phyloP scores from a whole-genome alignment of 108 stramenopile genomes.

The Craspedostauros australis region DNA sequence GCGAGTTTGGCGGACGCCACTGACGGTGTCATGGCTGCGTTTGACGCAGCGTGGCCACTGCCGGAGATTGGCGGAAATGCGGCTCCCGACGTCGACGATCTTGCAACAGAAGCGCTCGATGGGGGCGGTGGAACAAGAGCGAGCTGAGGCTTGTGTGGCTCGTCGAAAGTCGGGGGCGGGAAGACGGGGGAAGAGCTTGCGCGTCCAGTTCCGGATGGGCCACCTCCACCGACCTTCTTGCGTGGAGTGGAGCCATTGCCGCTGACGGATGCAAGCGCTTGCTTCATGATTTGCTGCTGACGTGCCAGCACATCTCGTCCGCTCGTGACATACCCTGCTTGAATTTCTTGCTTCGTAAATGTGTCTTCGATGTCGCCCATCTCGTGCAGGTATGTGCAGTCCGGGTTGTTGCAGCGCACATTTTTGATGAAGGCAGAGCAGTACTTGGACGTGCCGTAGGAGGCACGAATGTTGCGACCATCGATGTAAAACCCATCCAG shows the following conservation, averaged over 20 bases:
- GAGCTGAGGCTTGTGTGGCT: slow-evolving; percentile 34
- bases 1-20: slow-evolving; percentile 3
- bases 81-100: slow-evolving; percentile 14
- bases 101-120: slow-evolving; percentile 22
- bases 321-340: slow-evolving; percentile 87
- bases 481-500: slow-evolving; percentile 89
- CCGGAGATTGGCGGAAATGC: slow-evolving; percentile 22
- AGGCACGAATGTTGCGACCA: slow-evolving; percentile 86
- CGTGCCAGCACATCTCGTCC: slow-evolving; percentile 81
- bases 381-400: slow-evolving; percentile 95
- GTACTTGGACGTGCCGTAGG: slow-evolving; percentile 99
- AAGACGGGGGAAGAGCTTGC: slow-evolving; percentile 63
- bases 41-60: neutral
- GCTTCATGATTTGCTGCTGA: slow-evolving; percentile 79
- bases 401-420: slow-evolving; percentile 96
- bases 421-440: slow-evolving; percentile 96
- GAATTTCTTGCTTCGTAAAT: slow-evolving; percentile 90
- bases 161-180: slow-evolving; percentile 82
- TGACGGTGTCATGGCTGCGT: neutral
- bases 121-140: slow-evolving; percentile 43
- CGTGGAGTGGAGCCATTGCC: slow-evolving; percentile 42
- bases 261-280: slow-evolving; percentile 47
- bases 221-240: slow-evolving; percentile 71
- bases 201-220: slow-evolving; percentile 77
- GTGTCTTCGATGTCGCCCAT: slow-evolving; percentile 95